Percentiles rank a stretch among this genome's conserved stretches.
phyloP scores from a whole-genome alignment of 345 rosid genomes.

The Nasturtium officinale region DNA sequence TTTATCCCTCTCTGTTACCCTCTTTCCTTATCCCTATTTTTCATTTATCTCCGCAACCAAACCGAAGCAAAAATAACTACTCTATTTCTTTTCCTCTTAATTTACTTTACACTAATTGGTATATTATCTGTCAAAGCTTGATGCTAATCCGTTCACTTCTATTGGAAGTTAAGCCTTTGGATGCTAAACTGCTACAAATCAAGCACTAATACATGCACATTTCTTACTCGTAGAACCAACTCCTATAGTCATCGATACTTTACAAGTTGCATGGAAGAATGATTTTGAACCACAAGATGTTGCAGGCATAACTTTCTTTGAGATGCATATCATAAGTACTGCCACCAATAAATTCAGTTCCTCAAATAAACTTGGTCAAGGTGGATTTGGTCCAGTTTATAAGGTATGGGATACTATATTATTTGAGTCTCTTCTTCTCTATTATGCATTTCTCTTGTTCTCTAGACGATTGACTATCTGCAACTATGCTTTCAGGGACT shows the following conservation, averaged over 20 bases:
- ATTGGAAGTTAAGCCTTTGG: constrained; percentile 12
- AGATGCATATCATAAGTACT: constrained; percentile 25
- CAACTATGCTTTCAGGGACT: constrained; percentile 44
- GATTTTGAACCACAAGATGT: constrained; percentile 14
- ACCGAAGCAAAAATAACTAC: too few species aligned
- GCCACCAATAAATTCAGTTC: constrained; percentile 41
- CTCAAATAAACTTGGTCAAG: constrained; percentile 44
- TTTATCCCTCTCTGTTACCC: neutral
- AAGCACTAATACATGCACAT: neutral
- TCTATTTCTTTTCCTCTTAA: neutral
- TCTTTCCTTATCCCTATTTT: neutral
- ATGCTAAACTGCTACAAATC: constrained; percentile 8
- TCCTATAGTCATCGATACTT: constrained; percentile 1
- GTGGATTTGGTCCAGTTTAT: constrained; percentile 48
- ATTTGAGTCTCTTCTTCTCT: neutral
- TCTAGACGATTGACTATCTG: neutral
- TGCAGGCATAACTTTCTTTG: constrained; percentile 30
- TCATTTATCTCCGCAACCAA: neutral
- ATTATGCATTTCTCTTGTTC: neutral
- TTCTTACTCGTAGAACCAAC: constrained; percentile 11
- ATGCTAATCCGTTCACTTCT: constrained; percentile 3
- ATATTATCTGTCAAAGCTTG: too few species aligned
- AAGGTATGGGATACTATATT: constrained; percentile 31
- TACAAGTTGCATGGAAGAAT: constrained; percentile 31
- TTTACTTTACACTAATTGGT: neutral